These are phyloP conservation scores for Lentinula sp. DNA, from an alignment of 768 basidiomycete species.

Conservation along the genomic window DNA sequence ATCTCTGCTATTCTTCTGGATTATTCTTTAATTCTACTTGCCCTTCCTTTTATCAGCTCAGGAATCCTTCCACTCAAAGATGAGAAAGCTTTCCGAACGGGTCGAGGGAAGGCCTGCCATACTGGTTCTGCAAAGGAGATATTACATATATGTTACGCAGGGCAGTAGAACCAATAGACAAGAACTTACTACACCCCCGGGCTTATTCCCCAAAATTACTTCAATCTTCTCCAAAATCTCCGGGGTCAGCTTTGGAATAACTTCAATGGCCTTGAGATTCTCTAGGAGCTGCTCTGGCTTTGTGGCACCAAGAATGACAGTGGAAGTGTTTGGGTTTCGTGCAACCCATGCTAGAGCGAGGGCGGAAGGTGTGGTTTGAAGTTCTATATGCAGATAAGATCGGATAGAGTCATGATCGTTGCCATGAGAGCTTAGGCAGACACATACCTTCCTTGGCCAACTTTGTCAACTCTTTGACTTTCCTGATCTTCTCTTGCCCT, in stretches of 20 bases:
- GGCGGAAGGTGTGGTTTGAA: conserved; percentile 41
- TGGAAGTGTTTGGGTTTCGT: conserved; percentile 40
- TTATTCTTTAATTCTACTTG: background rate
- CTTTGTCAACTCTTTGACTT: conserved; percentile 61
- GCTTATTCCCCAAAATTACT: conserved; percentile 38
- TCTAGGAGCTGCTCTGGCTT: conserved; percentile 41
- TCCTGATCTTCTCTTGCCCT: conserved; percentile 61
- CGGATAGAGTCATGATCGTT: background rate
- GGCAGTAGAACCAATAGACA: background rate
- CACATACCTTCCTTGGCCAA: conserved; percentile 26
- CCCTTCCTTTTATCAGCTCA: background rate
- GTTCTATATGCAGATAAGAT: conserved; percentile 18
- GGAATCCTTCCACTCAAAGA: no score
- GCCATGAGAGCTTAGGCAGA: background rate
- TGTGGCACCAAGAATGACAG: conserved; percentile 42
- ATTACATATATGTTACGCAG: background rate
- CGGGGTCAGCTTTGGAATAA: conserved; percentile 52
- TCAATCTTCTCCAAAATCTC: conserved; percentile 51
- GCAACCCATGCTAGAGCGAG: conserved; percentile 60
- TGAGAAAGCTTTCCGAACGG: background rate
- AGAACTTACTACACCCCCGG: background rate
- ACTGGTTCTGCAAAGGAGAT: conserved; percentile 27
- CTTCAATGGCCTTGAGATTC: conserved; percentile 48
- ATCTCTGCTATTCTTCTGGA: no score
- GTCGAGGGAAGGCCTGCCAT: conserved; percentile 2